Evolutionary conservation across 257 asterid species (phyloP).

Genomic region (Nicotiana undulata): DNA sequence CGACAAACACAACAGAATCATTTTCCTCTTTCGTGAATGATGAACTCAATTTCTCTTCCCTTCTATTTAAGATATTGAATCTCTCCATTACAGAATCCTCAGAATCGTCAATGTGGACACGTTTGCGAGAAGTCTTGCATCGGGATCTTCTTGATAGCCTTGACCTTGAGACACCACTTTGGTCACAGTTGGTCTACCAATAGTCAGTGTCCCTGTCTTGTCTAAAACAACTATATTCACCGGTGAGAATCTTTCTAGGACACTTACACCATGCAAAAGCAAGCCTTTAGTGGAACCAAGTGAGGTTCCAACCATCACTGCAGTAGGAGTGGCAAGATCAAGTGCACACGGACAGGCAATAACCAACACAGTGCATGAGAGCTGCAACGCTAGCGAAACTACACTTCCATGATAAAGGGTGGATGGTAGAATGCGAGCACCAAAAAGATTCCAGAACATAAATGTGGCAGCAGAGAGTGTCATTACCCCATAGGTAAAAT

Average conservation of each 20-base stretch:
- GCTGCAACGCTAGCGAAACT: slow-evolving; percentile 93
- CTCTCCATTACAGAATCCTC: slow-evolving; percentile 15
- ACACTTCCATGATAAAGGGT: slow-evolving; percentile 82
- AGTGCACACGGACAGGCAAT: slow-evolving; percentile 99
- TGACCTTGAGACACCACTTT: slow-evolving; percentile 45
- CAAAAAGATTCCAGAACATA: slow-evolving; percentile 86
- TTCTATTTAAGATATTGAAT: slow-evolving; percentile 9
- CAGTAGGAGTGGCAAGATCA: slow-evolving; percentile 99
- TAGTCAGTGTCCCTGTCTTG: slow-evolving; percentile 92
- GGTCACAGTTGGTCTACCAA: slow-evolving; percentile 89
- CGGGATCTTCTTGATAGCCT: slow-evolving; percentile 26
- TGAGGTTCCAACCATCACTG: slow-evolving; percentile 99
- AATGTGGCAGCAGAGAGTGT: slow-evolving; percentile 94
- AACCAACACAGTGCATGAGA: slow-evolving; percentile 98
- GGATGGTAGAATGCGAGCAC: slow-evolving; percentile 74
- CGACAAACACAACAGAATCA: slow-evolving; percentile 8
- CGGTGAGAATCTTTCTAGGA: slow-evolving; percentile 75
- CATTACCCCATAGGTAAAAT: slow-evolving; percentile 96
- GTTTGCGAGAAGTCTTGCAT: slow-evolving; percentile 21
- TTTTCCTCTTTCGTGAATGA: background rate
- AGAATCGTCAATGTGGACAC: background rate
- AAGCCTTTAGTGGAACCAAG: slow-evolving; percentile 96
- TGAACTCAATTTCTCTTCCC: slow-evolving; percentile 5
- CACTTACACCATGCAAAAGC: slow-evolving; percentile 95
- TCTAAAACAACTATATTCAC: slow-evolving; percentile 86